phyloP scores from a whole-genome alignment of 1,284 basidiomycete genomes.

The Ustilago xerochloae region DNA sequence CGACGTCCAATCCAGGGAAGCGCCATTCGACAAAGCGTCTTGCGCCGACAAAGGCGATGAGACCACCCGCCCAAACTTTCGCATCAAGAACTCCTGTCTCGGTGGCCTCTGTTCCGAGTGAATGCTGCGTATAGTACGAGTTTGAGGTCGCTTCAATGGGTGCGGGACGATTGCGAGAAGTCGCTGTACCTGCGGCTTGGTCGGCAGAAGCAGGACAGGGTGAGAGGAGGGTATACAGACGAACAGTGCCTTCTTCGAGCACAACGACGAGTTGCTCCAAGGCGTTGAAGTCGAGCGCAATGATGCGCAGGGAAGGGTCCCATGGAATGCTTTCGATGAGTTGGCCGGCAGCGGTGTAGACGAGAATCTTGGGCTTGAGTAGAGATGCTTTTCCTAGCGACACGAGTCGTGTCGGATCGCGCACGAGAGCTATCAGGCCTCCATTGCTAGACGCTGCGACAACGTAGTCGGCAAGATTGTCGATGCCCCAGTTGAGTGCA shows the following conservation, averaged over 20 bases:
- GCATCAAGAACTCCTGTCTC: constrained; percentile 86
- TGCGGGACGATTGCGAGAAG: constrained; percentile 20
- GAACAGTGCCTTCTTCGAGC: constrained; percentile 90
- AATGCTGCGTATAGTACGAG: constrained; percentile 86
- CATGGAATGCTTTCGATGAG: constrained; percentile 73
- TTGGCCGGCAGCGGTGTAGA: constrained; percentile 71
- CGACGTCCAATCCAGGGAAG: constrained; percentile 78
- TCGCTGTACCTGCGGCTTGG: constrained; percentile 9
- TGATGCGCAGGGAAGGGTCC: constrained; percentile 78
- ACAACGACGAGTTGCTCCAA: constrained; percentile 85
- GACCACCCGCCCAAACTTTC: constrained; percentile 82
- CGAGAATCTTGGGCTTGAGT: constrained; percentile 75
- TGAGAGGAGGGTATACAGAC: constrained; percentile 81
- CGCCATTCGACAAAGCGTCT: constrained; percentile 79
- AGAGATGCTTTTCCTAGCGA: constrained; percentile 77
- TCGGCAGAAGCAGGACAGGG: constrained; percentile 41
- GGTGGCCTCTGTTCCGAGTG: constrained; percentile 83
- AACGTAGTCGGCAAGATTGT: constrained; percentile 82
- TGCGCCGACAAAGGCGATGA: constrained; percentile 85
- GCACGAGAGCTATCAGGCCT: constrained; percentile 87
- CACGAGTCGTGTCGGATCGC: constrained; percentile 84
- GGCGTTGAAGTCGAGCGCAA: constrained; percentile 83
- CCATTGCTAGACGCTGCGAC: constrained; percentile 85
- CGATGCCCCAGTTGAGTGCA: constrained; percentile 81
- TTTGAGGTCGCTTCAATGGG: constrained; percentile 58